Evolutionary conservation across 23 red algal genomes (phyloP), one percentile per base, ranked within the genome.

Genomic region (Chondrus crispus): DNA sequence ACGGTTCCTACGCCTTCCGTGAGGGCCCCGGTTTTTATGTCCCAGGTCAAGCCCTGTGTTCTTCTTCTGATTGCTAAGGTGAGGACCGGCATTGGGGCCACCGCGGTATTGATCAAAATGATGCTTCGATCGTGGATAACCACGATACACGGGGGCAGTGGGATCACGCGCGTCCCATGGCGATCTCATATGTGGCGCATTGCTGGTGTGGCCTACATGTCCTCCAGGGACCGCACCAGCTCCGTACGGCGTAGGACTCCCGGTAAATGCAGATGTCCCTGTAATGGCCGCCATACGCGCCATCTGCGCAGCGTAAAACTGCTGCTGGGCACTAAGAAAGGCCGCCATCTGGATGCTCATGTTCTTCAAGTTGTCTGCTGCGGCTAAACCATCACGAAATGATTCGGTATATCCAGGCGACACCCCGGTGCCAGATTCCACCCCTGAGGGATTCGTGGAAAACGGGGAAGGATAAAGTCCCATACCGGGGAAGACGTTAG

Each of bases 331-430:
- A 20, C 64, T 94, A 9, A 94, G n/a, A 45, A 94, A 94, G 10
- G 92, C 92, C 40, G 92, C 92, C 92, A 94, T 94, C 83, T 94
- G 92, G 44, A 94, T 80, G 43, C 84, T 80, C 73, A 94, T 87
- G 28, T 85, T 94, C 84, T 94, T 94, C 70, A 94, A 35, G 60
- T 80, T 87, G 47, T 94, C 92, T 55, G 62, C 76, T 20, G 89
- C 89, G 5, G 89, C 89, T 22, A 92, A 46, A 19, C 89, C 89
- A 32, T 92, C 89, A 4, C 78, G 89, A 43, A 84, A 73, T 2
- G 77, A 78, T 53, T 90, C 72, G 29, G 69, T 60, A n/a, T 90
- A 90, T 48, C 39, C 11, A 22, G 44, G 87, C 26, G 46, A 20
- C 3, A 30, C 82, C 3, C 44, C 60, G n/a, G 49, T 39, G 45